phyloP scores from a whole-genome alignment of 2,329 filamentous ascomycete genomes.

The Fusarium stilboides region DNA sequence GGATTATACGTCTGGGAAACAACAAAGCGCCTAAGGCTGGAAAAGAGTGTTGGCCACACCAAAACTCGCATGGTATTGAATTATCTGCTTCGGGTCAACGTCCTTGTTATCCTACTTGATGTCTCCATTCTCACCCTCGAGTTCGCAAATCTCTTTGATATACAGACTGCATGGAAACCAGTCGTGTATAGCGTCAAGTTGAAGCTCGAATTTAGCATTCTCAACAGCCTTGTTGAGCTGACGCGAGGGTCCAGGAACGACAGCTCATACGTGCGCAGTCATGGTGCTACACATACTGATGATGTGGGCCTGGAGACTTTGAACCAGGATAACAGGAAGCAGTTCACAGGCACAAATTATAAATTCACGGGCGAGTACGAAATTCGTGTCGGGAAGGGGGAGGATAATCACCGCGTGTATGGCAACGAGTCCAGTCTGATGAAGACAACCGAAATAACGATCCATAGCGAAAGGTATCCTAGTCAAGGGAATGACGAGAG shows the following conservation, averaged over 20 bases:
- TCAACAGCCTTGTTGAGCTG: conserved; percentile 54
- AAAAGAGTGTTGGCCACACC: conserved; percentile 50
- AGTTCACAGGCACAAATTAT: conserved; percentile 19
- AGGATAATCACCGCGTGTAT: not conserved
- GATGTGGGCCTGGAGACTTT: conserved; percentile 41
- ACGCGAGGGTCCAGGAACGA: conserved; percentile 33
- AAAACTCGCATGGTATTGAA: conserved; percentile 42
- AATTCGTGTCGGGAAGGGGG: conserved; percentile 40
- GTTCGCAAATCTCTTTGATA: conserved; percentile 57
- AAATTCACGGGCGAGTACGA: conserved; percentile 35
- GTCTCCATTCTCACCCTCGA: conserved; percentile 51
- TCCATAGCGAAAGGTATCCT: conserved; percentile 31
- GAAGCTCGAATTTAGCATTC: conserved; percentile 57
- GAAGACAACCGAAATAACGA: conserved; percentile 41
- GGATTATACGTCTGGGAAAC: conserved; percentile 69
- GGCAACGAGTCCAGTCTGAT: conserved; percentile 24
- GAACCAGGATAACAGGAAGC: conserved; percentile 30
- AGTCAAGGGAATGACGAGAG: conserved; percentile 7
- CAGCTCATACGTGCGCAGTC: conserved; percentile 43
- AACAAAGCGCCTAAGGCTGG: conserved; percentile 61
- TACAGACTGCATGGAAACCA: conserved; percentile 46
- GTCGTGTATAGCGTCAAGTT: conserved; percentile 56
- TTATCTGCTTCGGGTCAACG: conserved; percentile 61
- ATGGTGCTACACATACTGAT: conserved; percentile 16
- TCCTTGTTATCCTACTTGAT: conserved; percentile 60